Evolutionary conservation across 305 asterid genomes (phyloP), one percentile per base, ranked within the genome.

Genomic region (Fraxinus xanthoxyloides): DNA sequence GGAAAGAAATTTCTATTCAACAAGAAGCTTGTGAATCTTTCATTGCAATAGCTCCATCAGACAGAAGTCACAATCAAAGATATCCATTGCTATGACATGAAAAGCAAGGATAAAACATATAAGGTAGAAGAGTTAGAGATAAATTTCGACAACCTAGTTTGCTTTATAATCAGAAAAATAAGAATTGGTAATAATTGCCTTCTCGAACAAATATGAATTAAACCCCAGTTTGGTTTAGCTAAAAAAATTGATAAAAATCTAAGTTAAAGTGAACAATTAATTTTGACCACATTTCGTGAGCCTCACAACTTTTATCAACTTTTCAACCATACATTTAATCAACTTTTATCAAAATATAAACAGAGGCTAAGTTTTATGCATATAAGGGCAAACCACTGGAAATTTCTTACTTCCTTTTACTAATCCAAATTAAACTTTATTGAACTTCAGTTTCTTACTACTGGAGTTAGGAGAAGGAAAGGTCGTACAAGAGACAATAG

Each of bases 381-480:
- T 24, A 24, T 26, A 26, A 10, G n/a, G 73, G 73, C 19, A 24
- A 17, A 65, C 35, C 35, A 26, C 35, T 24, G 32, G 35, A 65
- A 4, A 24, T 63, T 63, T 63, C 35, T n/a, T 10, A 63, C 1
- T 63, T 63, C 35, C 72, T 24, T 21, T 61, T 21, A 61, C 30
- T 21, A 0, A 61, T 61, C 72, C 31, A 61, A 61, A 61, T 61
- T 61, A 61, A 32, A 61, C 72, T 59, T 21, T 9, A 24, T 61
- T 1, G 17, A 61, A 21, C 15, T 21, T 61, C 74, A 67, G 75
- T 67, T 69, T 75, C n/a, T 48, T 73, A 70, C 35, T 67, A 75
- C 81, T 78, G 69, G 79, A 80, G 56, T 38, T 36, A 75, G 26
- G 48, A 73, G 72, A 61, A 61, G 72, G 72, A 9, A 21, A 21